These are phyloP conservation scores for Leucocoprinus leucothites DNA, from an alignment of 768 basidiomycete species.

Conservation along the genomic window DNA sequence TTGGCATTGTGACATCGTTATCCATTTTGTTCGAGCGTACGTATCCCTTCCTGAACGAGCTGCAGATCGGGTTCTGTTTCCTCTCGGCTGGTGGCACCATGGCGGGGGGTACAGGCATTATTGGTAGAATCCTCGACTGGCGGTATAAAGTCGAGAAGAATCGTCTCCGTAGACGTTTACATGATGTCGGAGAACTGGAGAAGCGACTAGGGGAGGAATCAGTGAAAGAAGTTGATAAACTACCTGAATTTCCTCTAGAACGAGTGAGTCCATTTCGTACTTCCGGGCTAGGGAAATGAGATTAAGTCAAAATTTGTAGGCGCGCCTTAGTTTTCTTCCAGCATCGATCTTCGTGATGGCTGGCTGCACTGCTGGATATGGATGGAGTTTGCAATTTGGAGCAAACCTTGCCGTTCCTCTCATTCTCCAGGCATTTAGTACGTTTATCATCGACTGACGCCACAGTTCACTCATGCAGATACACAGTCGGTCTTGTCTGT, in stretches of 20 bases:
- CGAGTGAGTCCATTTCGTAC: conserved; percentile 23
- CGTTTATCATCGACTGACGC: conserved; percentile 8
- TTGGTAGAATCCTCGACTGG: conserved; percentile 62
- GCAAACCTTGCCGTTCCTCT: conserved; percentile 52
- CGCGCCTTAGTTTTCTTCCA: conserved; percentile 18
- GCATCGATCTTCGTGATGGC: conserved; percentile 27
- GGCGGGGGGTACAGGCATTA: conserved; percentile 52
- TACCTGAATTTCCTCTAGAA: conserved; percentile 52
- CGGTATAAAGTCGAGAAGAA: conserved; percentile 49
- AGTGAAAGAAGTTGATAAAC: conserved; percentile 21
- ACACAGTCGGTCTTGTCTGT: conserved; percentile 46
- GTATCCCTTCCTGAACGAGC: conserved; percentile 61
- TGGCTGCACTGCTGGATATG: conserved; percentile 50
- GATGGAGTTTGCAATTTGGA: conserved; percentile 52
- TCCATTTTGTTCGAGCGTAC: conserved; percentile 55
- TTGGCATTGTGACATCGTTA: conserved; percentile 56
- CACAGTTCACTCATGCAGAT: neutral
- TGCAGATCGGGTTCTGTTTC: conserved; percentile 74
- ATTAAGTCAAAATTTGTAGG: conserved; percentile 13
- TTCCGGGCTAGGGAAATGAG: neutral
- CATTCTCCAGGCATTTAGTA: conserved; percentile 40
- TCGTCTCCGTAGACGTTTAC: conserved; percentile 20
- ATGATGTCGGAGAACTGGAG: conserved; percentile 3
- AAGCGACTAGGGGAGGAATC: neutral
- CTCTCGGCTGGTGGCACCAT: conserved; percentile 76